Base-by-base conservation (phyloP, 2,329 filamentous ascomycete genomes). In the Lachnellula subtilissima region DNA sequence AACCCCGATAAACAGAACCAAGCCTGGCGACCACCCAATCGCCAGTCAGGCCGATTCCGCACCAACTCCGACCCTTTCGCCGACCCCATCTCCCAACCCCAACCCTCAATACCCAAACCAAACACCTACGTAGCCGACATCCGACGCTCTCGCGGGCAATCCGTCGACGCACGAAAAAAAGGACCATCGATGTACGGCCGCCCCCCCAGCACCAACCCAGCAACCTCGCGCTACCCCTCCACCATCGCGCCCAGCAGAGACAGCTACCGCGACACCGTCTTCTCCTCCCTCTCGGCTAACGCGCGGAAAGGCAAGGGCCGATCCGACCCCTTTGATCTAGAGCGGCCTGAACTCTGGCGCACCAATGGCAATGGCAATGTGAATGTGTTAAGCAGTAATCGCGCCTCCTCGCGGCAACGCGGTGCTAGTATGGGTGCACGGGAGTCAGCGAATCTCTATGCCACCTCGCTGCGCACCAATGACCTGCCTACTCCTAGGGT, bases 271-370 rank as follows among this genome's bases (percentile, higher is more conserved):
- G 72, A 71, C 50, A 74, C 75, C 15, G 59, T 74, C 52, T 76
- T 77, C 62, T 74, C 73, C 1, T 61, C 65, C 37, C 62, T 64
- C 50, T 66, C 65, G 0, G 74, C 77, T 46, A 74, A 74, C 46
- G 75, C 72, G 5, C 71, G 74, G 15, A 76, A 78, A 54, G 79
- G 78, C 64, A 83, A 82, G 64, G 82, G 84, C 67, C 80, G 82
- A 46, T 85, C 82, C 1, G 83, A 86, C 61, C 83, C 82, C 1
- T 86, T 86, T 64, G 84, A 87, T 61, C 74, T 86, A n/a, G 83
- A 86, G 65, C 69, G 75, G 45, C 74, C 79, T 36, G 74, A 81
- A 63, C 70, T 79, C 6, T 71, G 76, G 65, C 58, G 53, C 8
- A 57, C 61, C 48, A 51, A 43, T 49, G 7, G 48, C 48, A 39